phyloP scores from a whole-genome alignment of 129 eudicot species.

The Saussurea involucrata region DNA sequence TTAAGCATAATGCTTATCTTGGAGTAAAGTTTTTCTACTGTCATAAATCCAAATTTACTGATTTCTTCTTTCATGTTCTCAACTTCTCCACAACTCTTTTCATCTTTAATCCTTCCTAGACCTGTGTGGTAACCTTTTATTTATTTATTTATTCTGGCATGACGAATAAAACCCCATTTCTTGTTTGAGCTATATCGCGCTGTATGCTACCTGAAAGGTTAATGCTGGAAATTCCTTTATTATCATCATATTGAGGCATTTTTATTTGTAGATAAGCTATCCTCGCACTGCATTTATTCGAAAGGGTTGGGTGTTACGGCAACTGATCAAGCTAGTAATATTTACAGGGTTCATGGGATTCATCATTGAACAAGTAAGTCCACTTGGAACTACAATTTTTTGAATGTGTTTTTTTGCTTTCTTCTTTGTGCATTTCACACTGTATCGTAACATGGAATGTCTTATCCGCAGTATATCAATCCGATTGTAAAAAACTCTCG shows the following conservation, averaged over 20 bases:
- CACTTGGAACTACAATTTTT: not conserved
- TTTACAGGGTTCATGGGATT: constrained; percentile 97
- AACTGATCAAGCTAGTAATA: constrained; percentile 80
- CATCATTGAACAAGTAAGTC: constrained; percentile 78
- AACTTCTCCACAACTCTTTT: not conserved
- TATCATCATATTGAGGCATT: constrained; percentile 16
- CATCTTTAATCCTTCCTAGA: not conserved
- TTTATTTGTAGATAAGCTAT: constrained; percentile 70
- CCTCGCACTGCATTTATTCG: constrained; percentile 77
- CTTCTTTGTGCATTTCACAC: not conserved
- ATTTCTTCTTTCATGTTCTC: not conserved
- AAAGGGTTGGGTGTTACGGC: constrained; percentile 90
- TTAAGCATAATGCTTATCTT: not conserved
- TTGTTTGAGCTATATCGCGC: not conserved
- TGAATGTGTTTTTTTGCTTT: not conserved
- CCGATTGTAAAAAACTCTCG: constrained; percentile 90
- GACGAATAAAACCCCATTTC: not conserved
- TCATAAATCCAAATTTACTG: not conserved
- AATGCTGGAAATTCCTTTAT: not conserved
- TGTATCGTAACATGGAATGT: constrained; percentile 7
- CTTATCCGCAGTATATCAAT: constrained; percentile 69
- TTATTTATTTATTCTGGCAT: not conserved
- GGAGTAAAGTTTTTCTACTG: not conserved
- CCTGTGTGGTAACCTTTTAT: not conserved
- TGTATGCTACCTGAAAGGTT: not conserved